These are phyloP conservation scores for Patellaria atrata DNA, from an alignment of 495 filamentous ascomycete genomes.

Conservation along the genomic window DNA sequence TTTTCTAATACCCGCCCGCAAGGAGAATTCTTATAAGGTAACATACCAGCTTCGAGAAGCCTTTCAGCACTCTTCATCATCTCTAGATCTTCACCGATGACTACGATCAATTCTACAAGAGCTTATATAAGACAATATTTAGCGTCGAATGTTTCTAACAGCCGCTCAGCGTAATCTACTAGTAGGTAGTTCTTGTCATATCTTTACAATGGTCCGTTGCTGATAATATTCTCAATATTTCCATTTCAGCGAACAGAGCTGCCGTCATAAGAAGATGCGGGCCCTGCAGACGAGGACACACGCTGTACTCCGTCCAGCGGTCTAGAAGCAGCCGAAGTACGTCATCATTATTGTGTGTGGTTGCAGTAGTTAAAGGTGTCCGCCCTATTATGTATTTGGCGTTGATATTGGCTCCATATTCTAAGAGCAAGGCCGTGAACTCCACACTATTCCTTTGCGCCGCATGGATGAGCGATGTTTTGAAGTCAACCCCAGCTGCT, in stretches of 20 bases:
- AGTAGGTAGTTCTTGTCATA: too few relatives aligned
- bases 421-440: constrained; percentile 29
- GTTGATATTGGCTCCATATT: constrained; percentile 31
- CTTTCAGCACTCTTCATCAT: too few relatives aligned
- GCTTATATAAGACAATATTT: too few relatives aligned
- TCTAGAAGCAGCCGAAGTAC: constrained; percentile 21
- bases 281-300: constrained; percentile 22
- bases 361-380: constrained; percentile 19
- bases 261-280: constrained; percentile 20
- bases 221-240: constrained; percentile 18
- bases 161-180: too few relatives aligned
- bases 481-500: constrained; percentile 17
- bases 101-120: too few relatives aligned
- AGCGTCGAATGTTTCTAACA: too few relatives aligned
- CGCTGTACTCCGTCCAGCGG: constrained; percentile 23
- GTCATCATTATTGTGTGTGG: constrained; percentile 21
- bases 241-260: constrained; percentile 22
- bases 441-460: constrained; percentile 25
- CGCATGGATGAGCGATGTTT: constrained; percentile 29
- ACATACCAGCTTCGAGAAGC: too few relatives aligned
- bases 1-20: too few relatives aligned
- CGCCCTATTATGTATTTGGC: constrained; percentile 10
- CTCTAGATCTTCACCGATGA: too few relatives aligned
- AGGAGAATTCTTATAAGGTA: too few relatives aligned
- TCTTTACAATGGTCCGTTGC: constrained; percentile 19